Evolutionary conservation across 2,329 filamentous ascomycete species (phyloP), one percentile per base, ranked within the genome.

Genomic region (Epicoccum sorghinum): DNA sequence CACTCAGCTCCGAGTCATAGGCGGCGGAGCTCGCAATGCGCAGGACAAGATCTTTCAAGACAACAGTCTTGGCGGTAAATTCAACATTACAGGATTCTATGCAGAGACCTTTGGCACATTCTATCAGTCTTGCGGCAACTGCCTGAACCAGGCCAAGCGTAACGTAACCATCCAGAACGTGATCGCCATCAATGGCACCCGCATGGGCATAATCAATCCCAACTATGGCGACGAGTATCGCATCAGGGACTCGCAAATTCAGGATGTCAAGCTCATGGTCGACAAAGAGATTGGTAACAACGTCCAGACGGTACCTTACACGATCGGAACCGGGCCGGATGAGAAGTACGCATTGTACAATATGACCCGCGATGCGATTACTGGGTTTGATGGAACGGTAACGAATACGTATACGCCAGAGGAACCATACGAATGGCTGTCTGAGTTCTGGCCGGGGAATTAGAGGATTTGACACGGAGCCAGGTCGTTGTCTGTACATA

Each of bases 231-330:
- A 66, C 45, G 64, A 67, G 55, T 62, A 61, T 50, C 64, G 64
- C 25, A 60, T 67, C 56, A 65, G 64, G 50, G 54, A 67, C 44
- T 50, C 59, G 0, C 64, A 67, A 37, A 39, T 64, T 7, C 37
- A 44, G 12, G 62, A 64, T 29, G 53, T 67, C 36, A 60, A 57
- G 25, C 58, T 59, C 35, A 63, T 58, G 39, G 64, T 66, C 13
- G 62, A 67, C 51, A 67, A 66, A 55, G 62, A 65, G 47, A 67
- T 67, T 40, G 62, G 62, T 1, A 67, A 67, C 50, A 67, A 67
- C 37, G 64, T 67, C 22, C 64, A 67, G 42, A 67, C 64, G 1
- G 64, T 67, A 2, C 64, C 62, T 0, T 67, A 67, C 41, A 65
- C 62, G 7, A 57, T 67, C 24, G 64, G 64, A 4, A 67, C 62